A percentile compares a stretch with the other conserved stretches of the same genome.
Evolutionary conservation across 2,329 filamentous ascomycete species (phyloP).

Genomic region (Cladophialophora yegresii): DNA sequence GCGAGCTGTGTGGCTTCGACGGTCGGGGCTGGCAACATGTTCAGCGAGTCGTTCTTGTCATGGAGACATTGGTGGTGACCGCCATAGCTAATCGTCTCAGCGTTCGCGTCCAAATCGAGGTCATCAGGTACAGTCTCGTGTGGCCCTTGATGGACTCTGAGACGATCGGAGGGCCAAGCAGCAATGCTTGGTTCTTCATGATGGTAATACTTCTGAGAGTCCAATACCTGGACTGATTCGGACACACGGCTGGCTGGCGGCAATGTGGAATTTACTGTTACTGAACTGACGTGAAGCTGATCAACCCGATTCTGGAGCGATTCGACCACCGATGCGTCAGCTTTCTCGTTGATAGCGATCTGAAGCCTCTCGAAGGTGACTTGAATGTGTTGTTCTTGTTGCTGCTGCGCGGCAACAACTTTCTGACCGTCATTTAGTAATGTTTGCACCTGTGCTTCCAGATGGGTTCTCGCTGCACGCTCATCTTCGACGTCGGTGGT

Average conservation of each 20-base stretch:
- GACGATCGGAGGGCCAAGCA: not conserved
- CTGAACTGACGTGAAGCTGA: not conserved
- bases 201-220: conserved; percentile 16
- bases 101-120: conserved; percentile 31
- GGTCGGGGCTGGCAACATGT: conserved; percentile 16
- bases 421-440: not conserved
- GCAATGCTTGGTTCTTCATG: not conserved
- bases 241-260: conserved; percentile 20
- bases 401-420: not conserved
- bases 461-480: not conserved
- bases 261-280: not conserved
- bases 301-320: conserved; percentile 8
- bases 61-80: conserved; percentile 6
- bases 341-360: conserved; percentile 13
- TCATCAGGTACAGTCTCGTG: conserved; percentile 25
- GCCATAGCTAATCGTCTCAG: conserved; percentile 27
- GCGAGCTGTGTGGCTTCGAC: conserved; percentile 20
- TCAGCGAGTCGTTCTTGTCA: conserved; percentile 16
- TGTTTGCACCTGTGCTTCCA: conserved; percentile 7
- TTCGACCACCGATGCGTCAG: conserved; percentile 15
- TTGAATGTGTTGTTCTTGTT: conserved; percentile 4
- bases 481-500: not conserved
- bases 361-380: conserved; percentile 10
- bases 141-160: not conserved
- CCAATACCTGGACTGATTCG: conserved; percentile 9